phyloP scores from a whole-genome alignment of 371 early-diverging fungal species.

The Umbelopsis sp. region DNA sequence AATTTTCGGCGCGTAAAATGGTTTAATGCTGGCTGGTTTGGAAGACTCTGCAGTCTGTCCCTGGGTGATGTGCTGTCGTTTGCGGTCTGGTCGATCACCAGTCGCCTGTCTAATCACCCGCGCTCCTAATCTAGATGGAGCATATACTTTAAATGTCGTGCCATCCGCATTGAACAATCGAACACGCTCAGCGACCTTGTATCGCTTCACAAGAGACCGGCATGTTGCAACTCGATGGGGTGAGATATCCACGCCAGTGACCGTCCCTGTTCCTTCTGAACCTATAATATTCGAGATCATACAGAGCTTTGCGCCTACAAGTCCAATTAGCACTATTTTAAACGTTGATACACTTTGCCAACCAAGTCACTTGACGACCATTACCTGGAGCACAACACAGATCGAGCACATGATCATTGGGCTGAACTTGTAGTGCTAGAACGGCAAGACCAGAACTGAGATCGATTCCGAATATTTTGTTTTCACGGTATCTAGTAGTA shows the following conservation, averaged over 20 bases:
- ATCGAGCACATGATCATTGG: slow-evolving; percentile 78
- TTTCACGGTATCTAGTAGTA: slow-evolving; percentile 34
- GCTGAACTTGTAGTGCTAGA: slow-evolving; percentile 61
- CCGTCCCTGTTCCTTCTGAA: slow-evolving; percentile 67
- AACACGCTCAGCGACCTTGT: slow-evolving; percentile 57
- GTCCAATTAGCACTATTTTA: not conserved
- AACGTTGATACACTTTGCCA: no score
- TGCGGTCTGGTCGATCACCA: slow-evolving; percentile 20
- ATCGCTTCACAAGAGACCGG: slow-evolving; percentile 68
- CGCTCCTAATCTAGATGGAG: slow-evolving; percentile 61
- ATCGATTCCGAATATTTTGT: slow-evolving; percentile 82
- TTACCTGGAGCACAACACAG: slow-evolving; percentile 76
- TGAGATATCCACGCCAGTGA: slow-evolving; percentile 92
- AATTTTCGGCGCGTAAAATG: slow-evolving; percentile 80
- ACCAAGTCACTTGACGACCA: not conserved
- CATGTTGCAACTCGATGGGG: slow-evolving; percentile 74
- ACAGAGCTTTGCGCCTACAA: slow-evolving; percentile 79
- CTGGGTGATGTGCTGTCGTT: slow-evolving; percentile 24
- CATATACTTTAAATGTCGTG: slow-evolving; percentile 71
- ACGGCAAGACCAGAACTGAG: slow-evolving; percentile 78
- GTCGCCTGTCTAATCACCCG: slow-evolving; percentile 20
- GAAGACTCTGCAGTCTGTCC: not conserved
- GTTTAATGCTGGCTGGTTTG: slow-evolving; percentile 35
- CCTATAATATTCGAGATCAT: slow-evolving; percentile 75
- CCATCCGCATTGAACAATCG: slow-evolving; percentile 82